A percentile compares a stretch with the other conserved stretches of the same genome.
Conservation (phyloP, 228 moss, liverwort and hornwort genomes). For the Sphagnum magellanicum region DNA sequence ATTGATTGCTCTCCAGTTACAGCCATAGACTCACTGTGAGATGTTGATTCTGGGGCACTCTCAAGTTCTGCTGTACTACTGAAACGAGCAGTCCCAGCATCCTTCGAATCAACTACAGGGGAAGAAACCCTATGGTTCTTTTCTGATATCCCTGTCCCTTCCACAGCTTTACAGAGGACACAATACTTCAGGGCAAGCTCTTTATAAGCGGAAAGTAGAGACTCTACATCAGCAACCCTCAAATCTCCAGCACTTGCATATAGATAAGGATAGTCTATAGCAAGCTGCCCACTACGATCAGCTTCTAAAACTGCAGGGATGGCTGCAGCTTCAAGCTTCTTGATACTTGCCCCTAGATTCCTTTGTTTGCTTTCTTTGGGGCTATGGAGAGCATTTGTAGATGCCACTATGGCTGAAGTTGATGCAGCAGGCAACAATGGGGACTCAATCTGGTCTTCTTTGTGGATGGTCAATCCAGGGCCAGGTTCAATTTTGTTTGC, state of each 20-base stretch:
- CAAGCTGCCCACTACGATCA: constrained; percentile 71
- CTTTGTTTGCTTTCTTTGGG: constrained; percentile 18
- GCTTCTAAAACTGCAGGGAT: constrained; percentile 61
- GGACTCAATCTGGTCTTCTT: constrained; percentile 45
- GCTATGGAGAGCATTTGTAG: constrained; percentile 20
- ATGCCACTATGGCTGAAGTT: constrained; percentile 21
- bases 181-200: constrained; percentile 87
- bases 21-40: constrained; percentile 16
- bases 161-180: constrained; percentile 72
- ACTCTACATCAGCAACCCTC: constrained; percentile 80
- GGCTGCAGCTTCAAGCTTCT: constrained; percentile 69
- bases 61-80: constrained; percentile 9
- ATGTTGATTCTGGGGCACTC: constrained; percentile 17
- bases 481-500: constrained; percentile 27
- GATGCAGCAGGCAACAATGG: constrained; percentile 28
- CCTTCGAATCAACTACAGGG: constrained; percentile 28
- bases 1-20: constrained; percentile 20
- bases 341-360: constrained; percentile 22
- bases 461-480: constrained; percentile 24
- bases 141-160: constrained; percentile 25
- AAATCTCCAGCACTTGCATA: constrained; percentile 89
- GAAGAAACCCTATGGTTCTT: constrained; percentile 18
- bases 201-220: constrained; percentile 78
- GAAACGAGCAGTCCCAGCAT: constrained; percentile 10
- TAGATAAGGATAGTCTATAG: constrained; percentile 76